Base-by-base conservation (phyloP, 2,329 filamentous ascomycete genomes). In the Penicillium sp. region DNA sequence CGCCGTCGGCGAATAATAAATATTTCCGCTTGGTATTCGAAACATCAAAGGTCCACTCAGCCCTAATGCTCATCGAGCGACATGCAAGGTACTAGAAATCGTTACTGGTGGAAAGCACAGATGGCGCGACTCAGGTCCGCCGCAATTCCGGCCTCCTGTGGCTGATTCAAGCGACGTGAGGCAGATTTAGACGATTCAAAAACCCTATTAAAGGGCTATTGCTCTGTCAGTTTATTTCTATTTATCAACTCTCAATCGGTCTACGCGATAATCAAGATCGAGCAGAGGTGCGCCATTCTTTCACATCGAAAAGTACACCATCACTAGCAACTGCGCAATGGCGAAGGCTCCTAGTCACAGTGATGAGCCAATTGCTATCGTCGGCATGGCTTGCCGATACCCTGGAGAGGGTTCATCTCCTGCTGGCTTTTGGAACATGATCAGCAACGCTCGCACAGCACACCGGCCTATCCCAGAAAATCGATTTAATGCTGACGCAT, bases 401-500 rank as follows among this genome's bases (percentile, higher is more conserved):
- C 58, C 58, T 18, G 47, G 47, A 8, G 57, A 30, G 11, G 57
- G 38, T n/a, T 47, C 38, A 12, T 26, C 23, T 9, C 18, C 28
- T 9, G n/a, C 46, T 5, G n/a, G 51, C 16, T 42, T 57, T 16
- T 59, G 57, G 57, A 20, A 46, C 5, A 56, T 62, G 64, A 24
- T 64, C 58, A 12, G 18, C 12, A 33, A 50, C 7, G 35, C 20
- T 8, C 16, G 38, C 23, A 30, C 28, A 14, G 47, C 53, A 8
- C 24, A 30, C 12, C 21, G 24, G 12, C 11, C 49, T 18, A 35
- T 56, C 18, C 33, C 53, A 9, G n/a, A 6, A 33, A 46, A 49
- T 16, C 46, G 53, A 14, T 42, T 56, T n/a, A 46, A 56, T 12
- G 42, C 42, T n/a, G 53, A 56, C 45, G 30, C 53, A 1, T 56